Percentiles rank a stretch among this genome's conserved stretches.
Evolutionary conservation across 331 rosid genomes (phyloP).

Genomic region (Spiraea crenata): DNA sequence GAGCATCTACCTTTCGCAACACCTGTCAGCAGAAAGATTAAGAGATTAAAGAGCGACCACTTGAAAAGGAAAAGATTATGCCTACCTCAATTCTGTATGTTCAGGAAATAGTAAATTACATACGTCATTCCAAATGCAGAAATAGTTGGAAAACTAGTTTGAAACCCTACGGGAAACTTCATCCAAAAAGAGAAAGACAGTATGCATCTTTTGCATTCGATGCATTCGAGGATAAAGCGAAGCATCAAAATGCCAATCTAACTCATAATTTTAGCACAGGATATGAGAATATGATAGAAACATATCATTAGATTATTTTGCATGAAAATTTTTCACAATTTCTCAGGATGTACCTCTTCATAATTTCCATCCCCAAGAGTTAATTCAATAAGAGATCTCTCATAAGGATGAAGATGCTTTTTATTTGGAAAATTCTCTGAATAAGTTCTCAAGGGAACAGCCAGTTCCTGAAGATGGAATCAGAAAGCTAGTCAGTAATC

Average conservation of each 20-base stretch:
- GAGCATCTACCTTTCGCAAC: conserved; percentile 60
- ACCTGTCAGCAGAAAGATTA: conserved; percentile 44
- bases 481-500: conserved; percentile 20
- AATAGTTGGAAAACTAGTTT: not conserved
- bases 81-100: not conserved
- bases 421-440: conserved; percentile 80
- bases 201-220: not conserved
- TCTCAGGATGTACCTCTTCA: conserved; percentile 53
- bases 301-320: conserved; percentile 2
- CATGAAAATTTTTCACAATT: not conserved
- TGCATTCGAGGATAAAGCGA: not conserved
- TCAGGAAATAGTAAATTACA: not conserved
- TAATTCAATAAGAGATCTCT: conserved; percentile 82
- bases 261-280: not conserved
- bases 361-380: conserved; percentile 96
- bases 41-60: not conserved
- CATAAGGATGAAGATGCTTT: conserved; percentile 78
- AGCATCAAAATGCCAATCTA: not conserved
- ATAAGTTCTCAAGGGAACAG: conserved; percentile 84
- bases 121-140: not conserved
- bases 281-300: not conserved
- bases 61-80: not conserved
- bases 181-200: not conserved
- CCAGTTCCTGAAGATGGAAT: conserved; percentile 62
- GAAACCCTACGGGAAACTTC: not conserved